Base-by-base conservation (phyloP, 129 eudicot genomes). In the Lactuca sativa region DNA sequence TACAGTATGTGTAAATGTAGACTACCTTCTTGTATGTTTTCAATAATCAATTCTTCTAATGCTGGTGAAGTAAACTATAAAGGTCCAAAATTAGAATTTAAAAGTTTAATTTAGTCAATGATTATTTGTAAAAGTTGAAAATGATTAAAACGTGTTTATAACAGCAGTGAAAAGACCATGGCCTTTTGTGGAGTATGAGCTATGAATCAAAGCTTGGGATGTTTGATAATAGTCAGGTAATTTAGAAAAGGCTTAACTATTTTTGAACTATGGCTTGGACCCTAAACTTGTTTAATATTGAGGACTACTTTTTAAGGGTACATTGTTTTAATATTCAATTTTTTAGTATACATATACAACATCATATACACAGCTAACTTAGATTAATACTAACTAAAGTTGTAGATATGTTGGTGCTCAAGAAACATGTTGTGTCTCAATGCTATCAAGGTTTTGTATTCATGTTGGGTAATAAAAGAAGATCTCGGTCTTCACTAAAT, bases 191-290 rank as follows among this genome's bases (percentile, higher is more conserved):
- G 97, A 95, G 70, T 95, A 95, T 67, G 89, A 87, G 69, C 82
- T 93, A 38, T 82, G 96, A 83, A 79, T 95, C 60, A 74, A 80
- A 52, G 89, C 89, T 11, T 93, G 96, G 70, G 99, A 95, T 48
- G 93, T 95, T 54, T 76, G 97, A 90, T 85, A 70, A 64, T 62
- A 82, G 82, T 66, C 97, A 95, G 93, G 99, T 90, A 71, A 69
- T 55, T 40, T 30, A n/a, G 14, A 12, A 76, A 12, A 10, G 53
- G 47, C 38, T 68, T 47, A n/a, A 40, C 34, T 74, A 7, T 65
- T 41, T 66, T 54, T 59, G 61, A 59, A 37, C 37, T 59, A 21
- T 0, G 21, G 21, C 21, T 1, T 18, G 21, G 21, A 18, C 21
- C 21, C 21, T 1, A 18, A 18, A 18, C 1, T 18, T 18, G 21